Base-by-base conservation (phyloP, 2,329 filamentous ascomycete species). In the Diaporthe citriasiana region DNA sequence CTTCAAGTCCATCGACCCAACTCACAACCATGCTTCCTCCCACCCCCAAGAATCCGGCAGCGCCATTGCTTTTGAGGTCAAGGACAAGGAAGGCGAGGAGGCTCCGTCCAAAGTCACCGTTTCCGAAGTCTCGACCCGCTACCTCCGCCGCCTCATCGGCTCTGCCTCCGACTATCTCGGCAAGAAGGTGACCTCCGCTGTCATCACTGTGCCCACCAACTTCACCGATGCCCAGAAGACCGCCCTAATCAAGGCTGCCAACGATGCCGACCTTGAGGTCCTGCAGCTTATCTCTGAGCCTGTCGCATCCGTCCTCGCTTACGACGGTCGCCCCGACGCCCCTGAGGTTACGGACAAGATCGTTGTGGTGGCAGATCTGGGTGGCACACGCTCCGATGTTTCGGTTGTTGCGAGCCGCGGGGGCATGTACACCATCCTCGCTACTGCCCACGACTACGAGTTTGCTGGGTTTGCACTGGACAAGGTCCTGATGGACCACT, bases 1-100 rank as follows among this genome's bases (percentile, higher is more conserved):
- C 45, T 98, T 97, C 90, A 95, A 97, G 87, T 93, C 94, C 77
- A 97, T 99, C 89, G 97, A 99, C 84, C 95, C 96, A 77, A 97
- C 95, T 70, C 94, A 97, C 83, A 95, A 93, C 89, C 96, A 98
- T 84, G 93, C 95, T 79, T 97, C 95, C 73, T 94, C 96, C 73
- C 97, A 98, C 85, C 95, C 97, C 77, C 86, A 94, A 83, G 93
- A 97, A 77, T 85, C 89, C 78, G 89, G 91, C 76, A 91, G 90
- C 76, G 89, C 90, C 73, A 90, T 98, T 76, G 91, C 93, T 75
- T 98, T 99, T 87, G 91, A 90, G 75, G 91, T 98, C 80, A 91
- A 93, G 83, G 96, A 98, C 83, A 92, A 93, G 76, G 91, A 91
- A 76, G 90, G 91, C 57, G 84, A 85, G 19, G 84, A 85, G 35